These are phyloP conservation scores for Hibiscus mutabilis DNA, from an alignment of 345 rosid species.

Conservation along the genomic window DNA sequence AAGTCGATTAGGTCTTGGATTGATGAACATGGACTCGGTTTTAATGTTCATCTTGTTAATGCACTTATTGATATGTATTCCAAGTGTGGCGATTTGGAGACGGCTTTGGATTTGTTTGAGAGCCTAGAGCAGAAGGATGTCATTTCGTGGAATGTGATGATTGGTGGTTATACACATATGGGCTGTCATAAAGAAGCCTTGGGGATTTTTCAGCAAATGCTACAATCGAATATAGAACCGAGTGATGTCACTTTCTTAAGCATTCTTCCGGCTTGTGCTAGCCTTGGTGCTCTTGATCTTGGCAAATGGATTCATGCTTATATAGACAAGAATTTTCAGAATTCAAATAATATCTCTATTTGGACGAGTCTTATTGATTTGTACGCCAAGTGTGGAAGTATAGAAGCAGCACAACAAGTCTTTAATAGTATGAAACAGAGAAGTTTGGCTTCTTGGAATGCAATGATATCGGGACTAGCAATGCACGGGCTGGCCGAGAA, in stretches of 20 bases:
- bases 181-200: background rate
- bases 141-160: background rate
- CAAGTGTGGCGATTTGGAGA: background rate
- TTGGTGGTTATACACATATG: background rate
- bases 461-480: conserved; percentile 59
- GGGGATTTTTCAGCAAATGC: background rate
- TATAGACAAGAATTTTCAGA: background rate
- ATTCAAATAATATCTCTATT: background rate
- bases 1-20: conserved; percentile 42
- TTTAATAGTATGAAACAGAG: conserved; percentile 21
- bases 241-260: background rate
- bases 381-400: background rate
- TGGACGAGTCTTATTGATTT: background rate
- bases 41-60: background rate
- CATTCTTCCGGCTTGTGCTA: background rate
- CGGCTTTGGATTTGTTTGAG: background rate
- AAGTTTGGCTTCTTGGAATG: conserved; percentile 49
- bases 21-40: conserved; percentile 36
- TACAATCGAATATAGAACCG: background rate
- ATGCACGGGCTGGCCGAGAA: conserved; percentile 35
- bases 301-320: background rate
- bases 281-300: background rate
- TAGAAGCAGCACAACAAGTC: background rate
- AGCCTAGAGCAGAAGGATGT: background rate
- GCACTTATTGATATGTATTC: background rate